phyloP scores from a whole-genome alignment of 768 basidiomycete genomes.

The Collybia sordida region DNA sequence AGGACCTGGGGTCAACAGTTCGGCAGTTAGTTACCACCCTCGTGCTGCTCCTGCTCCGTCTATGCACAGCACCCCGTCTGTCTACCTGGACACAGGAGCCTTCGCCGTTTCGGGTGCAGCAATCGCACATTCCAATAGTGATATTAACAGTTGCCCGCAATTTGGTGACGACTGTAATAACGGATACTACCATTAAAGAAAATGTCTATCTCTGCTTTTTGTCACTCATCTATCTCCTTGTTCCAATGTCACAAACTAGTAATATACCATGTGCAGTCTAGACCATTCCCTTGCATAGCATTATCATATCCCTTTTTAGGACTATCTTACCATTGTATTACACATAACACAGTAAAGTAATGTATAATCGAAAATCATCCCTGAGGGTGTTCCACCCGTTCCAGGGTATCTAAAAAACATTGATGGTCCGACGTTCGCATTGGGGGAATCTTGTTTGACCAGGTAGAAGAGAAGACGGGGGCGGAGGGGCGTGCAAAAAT shows the following conservation, averaged over 20 bases:
- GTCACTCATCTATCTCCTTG: neutral
- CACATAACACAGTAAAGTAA: neutral
- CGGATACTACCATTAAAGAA: constrained; percentile 30
- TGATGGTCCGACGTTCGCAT: too few species aligned
- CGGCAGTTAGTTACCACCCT: constrained; percentile 26
- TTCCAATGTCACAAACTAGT: neutral
- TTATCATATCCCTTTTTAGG: constrained; percentile 3
- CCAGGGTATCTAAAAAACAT: too few species aligned
- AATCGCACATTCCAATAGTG: constrained; percentile 31
- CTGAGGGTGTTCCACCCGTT: too few species aligned
- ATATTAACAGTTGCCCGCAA: constrained; percentile 40
- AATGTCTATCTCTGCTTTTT: neutral
- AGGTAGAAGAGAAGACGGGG: too few species aligned
- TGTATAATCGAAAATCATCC: too few species aligned
- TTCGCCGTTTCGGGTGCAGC: constrained; percentile 23
- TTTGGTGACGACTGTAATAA: constrained; percentile 43
- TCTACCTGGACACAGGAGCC: constrained; percentile 19
- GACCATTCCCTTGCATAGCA: constrained; percentile 2
- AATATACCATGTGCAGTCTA: constrained; percentile 6
- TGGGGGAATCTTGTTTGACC: too few species aligned
- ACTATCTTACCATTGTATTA: constrained; percentile 3
- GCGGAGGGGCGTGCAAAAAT: too few species aligned
- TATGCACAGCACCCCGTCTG: constrained; percentile 17
- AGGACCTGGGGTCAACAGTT: constrained; percentile 21
- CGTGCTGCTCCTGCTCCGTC: constrained; percentile 24